A percentile compares a stretch with the other conserved stretches of the same genome.
These are phyloP conservation scores for Debaryomyces maramus DNA, from an alignment of 805 yeast genomes.

Conservation along the genomic window DNA sequence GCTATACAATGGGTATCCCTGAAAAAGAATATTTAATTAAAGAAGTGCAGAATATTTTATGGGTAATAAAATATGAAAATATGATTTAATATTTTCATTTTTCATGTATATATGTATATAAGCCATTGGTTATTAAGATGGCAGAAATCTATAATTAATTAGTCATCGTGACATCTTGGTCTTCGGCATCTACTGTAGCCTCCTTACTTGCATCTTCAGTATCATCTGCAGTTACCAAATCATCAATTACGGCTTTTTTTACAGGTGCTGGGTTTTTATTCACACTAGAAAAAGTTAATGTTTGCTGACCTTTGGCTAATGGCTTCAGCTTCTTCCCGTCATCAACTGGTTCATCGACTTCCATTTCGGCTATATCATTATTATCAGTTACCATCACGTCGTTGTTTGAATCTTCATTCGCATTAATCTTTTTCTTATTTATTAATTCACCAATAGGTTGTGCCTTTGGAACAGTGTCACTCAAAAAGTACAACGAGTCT, in stretches of 20 bases:
- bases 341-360: not conserved
- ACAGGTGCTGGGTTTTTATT: slow-evolving; percentile 10
- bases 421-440: slow-evolving; percentile 37
- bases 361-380: slow-evolving; percentile 2
- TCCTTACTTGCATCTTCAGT: slow-evolving; percentile 2
- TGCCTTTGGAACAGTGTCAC: slow-evolving; percentile 67
- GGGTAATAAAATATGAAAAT: slow-evolving; percentile 23
- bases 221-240: slow-evolving; percentile 26
- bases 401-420: slow-evolving; percentile 11
- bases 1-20: slow-evolving; percentile 28
- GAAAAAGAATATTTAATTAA: slow-evolving; percentile 16
- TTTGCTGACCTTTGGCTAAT: slow-evolving; percentile 44
- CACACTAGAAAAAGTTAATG: slow-evolving; percentile 19
- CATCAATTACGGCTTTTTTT: slow-evolving; percentile 35
- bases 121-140: not conserved
- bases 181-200: slow-evolving; percentile 5
- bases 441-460: slow-evolving; percentile 50
- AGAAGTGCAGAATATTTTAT: slow-evolving; percentile 28
- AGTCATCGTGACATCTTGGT: slow-evolving; percentile 13
- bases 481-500: slow-evolving; percentile 62
- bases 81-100: not conserved
- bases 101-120: slow-evolving; percentile 3
- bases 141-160: slow-evolving; percentile 7
- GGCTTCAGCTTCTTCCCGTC: slow-evolving; percentile 4
- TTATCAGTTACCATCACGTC: slow-evolving; percentile 3